A percentile compares a stretch with the other conserved stretches of the same genome.
phyloP scores from a whole-genome alignment of 768 basidiomycete genomes.

The Melanogaster broomeanus region DNA sequence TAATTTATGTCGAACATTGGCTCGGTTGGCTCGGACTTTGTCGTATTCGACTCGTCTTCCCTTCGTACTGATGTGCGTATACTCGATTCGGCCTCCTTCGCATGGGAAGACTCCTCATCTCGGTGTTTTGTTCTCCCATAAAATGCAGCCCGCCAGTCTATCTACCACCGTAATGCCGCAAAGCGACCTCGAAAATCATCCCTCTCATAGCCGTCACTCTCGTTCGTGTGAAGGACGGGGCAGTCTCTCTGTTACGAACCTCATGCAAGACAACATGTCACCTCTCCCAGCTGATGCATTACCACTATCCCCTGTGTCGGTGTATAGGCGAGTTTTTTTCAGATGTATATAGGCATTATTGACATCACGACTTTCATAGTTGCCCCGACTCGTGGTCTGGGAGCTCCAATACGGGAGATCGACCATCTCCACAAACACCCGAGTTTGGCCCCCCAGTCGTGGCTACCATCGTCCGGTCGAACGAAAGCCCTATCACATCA shows the following conservation, averaged over 20 bases:
- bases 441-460: constrained; percentile 10
- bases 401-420: constrained; percentile 11
- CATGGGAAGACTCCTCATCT: neutral
- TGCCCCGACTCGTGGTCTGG: constrained; percentile 13
- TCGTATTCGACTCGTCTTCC: no score
- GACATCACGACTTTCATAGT: neutral
- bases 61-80: no score
- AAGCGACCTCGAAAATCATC: neutral
- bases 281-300: neutral
- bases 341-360: neutral
- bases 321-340: constrained; percentile 23
- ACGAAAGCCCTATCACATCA: constrained; percentile 5
- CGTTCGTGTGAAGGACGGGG: neutral
- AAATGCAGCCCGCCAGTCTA: neutral
- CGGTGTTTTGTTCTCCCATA: neutral
- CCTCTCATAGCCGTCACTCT: neutral
- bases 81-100: no score
- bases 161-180: neutral
- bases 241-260: neutral
- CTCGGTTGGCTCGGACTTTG: neutral
- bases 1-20: no score
- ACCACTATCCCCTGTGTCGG: constrained; percentile 23
- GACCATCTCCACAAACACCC: constrained; percentile 21
- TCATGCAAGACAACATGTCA: neutral
- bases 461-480: constrained; percentile 10